Evolutionary conservation across 805 yeast species (phyloP), one percentile per base, ranked within the genome.

Genomic region (Candida boleticola): DNA sequence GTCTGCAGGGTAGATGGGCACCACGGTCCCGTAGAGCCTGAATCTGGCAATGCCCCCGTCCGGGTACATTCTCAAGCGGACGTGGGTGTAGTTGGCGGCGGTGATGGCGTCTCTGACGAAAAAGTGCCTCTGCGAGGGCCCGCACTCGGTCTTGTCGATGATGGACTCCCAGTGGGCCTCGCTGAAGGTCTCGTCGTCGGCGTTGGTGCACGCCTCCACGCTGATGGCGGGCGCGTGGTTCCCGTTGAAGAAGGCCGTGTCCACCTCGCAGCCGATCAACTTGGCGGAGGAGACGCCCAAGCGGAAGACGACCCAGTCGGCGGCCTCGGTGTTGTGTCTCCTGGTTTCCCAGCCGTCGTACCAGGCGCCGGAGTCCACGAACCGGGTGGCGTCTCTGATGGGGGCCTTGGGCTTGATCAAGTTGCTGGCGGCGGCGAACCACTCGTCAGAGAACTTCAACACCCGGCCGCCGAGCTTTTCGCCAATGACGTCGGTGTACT

Each of bases 291-390:
- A 70, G 17, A 90, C 97, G 16, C 98, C 98, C 61, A 88, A 71
- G 58, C 79, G 77, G 61, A 90, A 66, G 22, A 87, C 71, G 16
- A 87, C 97, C 89, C 93, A 92, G 59, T 92, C 99, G 32, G 85
- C 85, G 42, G 80, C 88, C 42, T 73, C 86, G 1, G 79, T 66
- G 63, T 92, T 92, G 71, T 92, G 99, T 65, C 99, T 77, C 60
- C 97, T 76, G 10, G 98, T 92, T 64, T 92, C 98, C 98, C 98
- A 92, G 18, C 99, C 99, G 53, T 92, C 99, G 60, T 88, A 92
- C 97, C 97, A 92, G 3, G 96, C 96, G 39, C 98, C 98, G 3
- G 90, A 78, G 45, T 77, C 85, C 2, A 83, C 79, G 62, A 89
- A 90, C 53, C 77, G 74, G 22, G 89, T 84, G 9, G 85, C 83